These are phyloP conservation scores for Pseudogymnoascus sp. DNA, from an alignment of 2,329 filamentous ascomycete species.

Conservation along the genomic window DNA sequence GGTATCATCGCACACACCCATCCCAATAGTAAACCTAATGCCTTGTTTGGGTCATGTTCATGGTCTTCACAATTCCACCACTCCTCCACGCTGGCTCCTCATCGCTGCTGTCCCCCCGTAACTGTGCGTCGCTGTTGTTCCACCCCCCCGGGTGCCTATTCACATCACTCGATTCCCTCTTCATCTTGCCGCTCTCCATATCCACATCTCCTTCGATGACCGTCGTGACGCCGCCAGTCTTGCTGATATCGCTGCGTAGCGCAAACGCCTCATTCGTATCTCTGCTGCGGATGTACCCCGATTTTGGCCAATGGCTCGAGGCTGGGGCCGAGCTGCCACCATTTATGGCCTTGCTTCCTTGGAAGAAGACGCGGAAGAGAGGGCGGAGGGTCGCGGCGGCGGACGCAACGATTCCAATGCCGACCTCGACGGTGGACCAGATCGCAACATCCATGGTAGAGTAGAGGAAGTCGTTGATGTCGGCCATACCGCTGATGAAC, in stretches of 20 bases:
- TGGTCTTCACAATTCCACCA: constrained; percentile 5
- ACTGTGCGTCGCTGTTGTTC: constrained; percentile 5
- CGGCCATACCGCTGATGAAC: constrained; percentile 32
- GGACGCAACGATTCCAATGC: constrained; percentile 41
- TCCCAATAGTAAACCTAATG: not conserved
- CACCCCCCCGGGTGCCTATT: not conserved
- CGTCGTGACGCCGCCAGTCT: constrained; percentile 2
- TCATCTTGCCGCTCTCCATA: not conserved
- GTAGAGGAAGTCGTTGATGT: constrained; percentile 33
- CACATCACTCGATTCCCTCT: not conserved
- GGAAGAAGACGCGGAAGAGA: constrained; percentile 27
- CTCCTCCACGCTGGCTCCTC: not conserved
- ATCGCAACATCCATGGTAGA: constrained; percentile 35
- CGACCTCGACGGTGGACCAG: constrained; percentile 41
- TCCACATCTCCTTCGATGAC: not conserved
- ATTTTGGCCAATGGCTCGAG: not conserved
- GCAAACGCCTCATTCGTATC: not conserved
- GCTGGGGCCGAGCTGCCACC: not conserved
- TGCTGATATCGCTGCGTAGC: constrained; percentile 1
- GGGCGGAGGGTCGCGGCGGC: constrained; percentile 40
- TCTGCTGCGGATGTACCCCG: not conserved
- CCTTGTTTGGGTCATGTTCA: constrained; percentile 3
- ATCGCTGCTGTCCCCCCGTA: not conserved
- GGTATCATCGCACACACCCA: constrained; percentile 3
- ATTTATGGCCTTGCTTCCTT: constrained; percentile 1